Evolutionary conservation across 768 basidiomycete species (phyloP), one percentile per base, ranked within the genome.

Genomic region (Imleria badia): DNA sequence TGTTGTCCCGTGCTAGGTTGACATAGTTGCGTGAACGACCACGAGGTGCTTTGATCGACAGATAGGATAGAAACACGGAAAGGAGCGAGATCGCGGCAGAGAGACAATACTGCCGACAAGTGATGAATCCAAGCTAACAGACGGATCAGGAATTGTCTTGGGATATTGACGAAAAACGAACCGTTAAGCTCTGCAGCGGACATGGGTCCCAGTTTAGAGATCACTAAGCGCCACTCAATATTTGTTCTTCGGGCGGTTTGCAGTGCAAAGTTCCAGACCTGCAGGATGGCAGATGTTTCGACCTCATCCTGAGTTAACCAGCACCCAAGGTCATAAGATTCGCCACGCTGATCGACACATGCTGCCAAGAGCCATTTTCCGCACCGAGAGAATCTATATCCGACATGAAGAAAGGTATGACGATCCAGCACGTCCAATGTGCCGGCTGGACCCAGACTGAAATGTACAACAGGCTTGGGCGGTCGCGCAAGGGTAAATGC

Each of bases 191-290:
- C 92, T 7, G 65, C 64, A 45, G 76, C 70, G 1, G 71, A 67
- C 75, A 93, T 83, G 11, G 71, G 53, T 0, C 91, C 91, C 5
- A 86, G 70, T 64, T 85, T 89, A 7, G 86, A 73, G 52, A 94
- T 75, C 10, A 87, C 84, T 12, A 94, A 72, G 48, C 86, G 79
- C 92, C 92, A 94, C 66, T 94, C 90, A 20, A 91, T 74, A 64
- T 84, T 82, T 12, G 85, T 86, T 56, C 76, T 81, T 62, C 76
- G 78, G 12, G 85, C 82, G 61, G 88, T 81, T 34, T 79, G 76
- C 50, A 79, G 66, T 0, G 78, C 80, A 68, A 94, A 90, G 14
- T 78, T 77, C 90, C 91, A 92, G 8, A 94, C 76, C 54, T 82
- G 82, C 45, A 69, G 73, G 3, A 86, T 78, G 5, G 82, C 69